Evolutionary conservation across 2,329 filamentous ascomycete genomes (phyloP), one percentile per base, ranked within the genome.

Genomic region (Penicillium occitanis): DNA sequence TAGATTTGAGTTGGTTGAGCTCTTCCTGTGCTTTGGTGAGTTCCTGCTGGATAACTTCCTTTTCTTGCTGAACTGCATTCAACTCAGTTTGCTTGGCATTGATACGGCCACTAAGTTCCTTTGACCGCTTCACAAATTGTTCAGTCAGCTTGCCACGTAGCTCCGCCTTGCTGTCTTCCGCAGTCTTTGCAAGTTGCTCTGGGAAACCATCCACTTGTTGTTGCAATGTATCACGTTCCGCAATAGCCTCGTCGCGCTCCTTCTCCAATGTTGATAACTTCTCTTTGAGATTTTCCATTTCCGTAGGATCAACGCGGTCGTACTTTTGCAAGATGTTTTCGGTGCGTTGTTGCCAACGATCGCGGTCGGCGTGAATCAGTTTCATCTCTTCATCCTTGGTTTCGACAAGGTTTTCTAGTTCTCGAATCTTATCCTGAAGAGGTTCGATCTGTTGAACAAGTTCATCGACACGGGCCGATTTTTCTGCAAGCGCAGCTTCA

Each of bases 281-380:
- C 74, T 91, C 88, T 81, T 95, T 97, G 66, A 99, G 85, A 67
- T 90, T 89, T 72, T 98, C 94, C 75, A 97, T 86, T 74, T 98
- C 94, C 2, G 91, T 92, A 51, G 95, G 94, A 74, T 99, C 95
- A 62, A 96, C 92, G 65, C 94, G 91, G 71, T 97, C 93, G 74
- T 98, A 97, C 76, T 97, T 97, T 70, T 92, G 93, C 61, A 99
- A 86, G 68, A 99, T 97, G 71, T 96, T 92, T 75, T 98, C 93
- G 1, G 93, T 96, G 28, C 95, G 90, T 82, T 97, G 94, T 79
- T 97, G 93, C 91, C 94, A 97, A 66, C 92, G 88, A 75, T 98
- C 94, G 17, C 95, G 90, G 75, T 98, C 94, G 72, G 95, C 91
- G 70, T 96, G 91, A 10, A 98, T 85, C 69, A 97, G 86, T 73